These are phyloP conservation scores for Strobilomyces echinocephalus DNA, from an alignment of 768 basidiomycete genomes.

Conservation along the genomic window DNA sequence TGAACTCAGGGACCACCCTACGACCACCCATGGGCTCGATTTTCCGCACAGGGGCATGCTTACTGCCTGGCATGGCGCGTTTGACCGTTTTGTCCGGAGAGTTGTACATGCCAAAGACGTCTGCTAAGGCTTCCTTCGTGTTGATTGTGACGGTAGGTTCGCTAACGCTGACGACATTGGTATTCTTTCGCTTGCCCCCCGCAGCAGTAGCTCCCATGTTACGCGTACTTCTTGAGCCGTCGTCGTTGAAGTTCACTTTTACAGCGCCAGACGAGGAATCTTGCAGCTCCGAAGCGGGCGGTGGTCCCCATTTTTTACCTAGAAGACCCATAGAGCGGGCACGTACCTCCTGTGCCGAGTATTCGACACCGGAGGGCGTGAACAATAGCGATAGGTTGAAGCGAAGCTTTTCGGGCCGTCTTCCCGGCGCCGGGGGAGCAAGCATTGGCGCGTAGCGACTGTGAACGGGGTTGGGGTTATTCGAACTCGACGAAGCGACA, in stretches of 20 bases:
- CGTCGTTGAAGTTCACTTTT: constrained; percentile 58
- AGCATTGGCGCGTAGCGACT: constrained; percentile 69
- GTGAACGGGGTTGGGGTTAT: constrained; percentile 31
- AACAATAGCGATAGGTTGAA: constrained; percentile 68
- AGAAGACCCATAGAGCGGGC: constrained; percentile 78
- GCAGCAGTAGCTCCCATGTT: constrained; percentile 31
- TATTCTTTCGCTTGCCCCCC: constrained; percentile 40
- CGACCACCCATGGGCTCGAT: constrained; percentile 51
- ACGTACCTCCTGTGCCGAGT: constrained; percentile 78
- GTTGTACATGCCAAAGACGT: constrained; percentile 96
- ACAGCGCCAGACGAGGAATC: constrained; percentile 34
- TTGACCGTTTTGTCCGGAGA: constrained; percentile 75
- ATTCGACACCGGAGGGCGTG: constrained; percentile 76
- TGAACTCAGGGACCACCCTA: constrained; percentile 17
- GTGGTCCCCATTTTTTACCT: constrained; percentile 81
- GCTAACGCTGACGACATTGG: constrained; percentile 37
- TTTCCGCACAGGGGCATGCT: constrained; percentile 67
- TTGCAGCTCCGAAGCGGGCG: constrained; percentile 39
- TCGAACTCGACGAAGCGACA: constrained; percentile 30
- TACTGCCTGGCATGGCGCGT: constrained; percentile 54
- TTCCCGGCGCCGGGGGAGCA: constrained; percentile 61
- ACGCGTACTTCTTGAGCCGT: constrained; percentile 43
- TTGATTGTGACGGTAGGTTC: constrained; percentile 94
- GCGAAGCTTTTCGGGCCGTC: constrained; percentile 65
- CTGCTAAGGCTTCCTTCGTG: constrained; percentile 90